Conservation (phyloP, 306 rosid genomes). For the Echinosophora koreensis region DNA sequence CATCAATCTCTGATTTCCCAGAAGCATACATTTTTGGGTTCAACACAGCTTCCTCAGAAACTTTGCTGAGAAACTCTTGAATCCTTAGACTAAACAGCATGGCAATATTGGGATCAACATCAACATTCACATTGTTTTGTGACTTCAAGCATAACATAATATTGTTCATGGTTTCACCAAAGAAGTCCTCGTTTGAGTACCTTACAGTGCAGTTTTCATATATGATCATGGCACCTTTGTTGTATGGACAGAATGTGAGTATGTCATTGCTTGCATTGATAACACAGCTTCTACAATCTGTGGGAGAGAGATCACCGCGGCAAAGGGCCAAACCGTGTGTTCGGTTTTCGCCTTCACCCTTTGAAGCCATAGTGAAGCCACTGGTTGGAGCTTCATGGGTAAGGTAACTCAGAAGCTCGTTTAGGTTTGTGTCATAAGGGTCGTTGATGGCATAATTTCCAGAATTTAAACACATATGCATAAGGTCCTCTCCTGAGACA, state of each 20-base stretch:
- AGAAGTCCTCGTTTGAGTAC: constrained; percentile 7
- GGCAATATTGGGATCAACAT: background rate
- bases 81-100: background rate
- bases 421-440: constrained; percentile 25
- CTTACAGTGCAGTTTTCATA: background rate
- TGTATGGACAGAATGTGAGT: background rate
- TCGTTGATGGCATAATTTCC: constrained; percentile 4
- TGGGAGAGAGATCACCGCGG: constrained; percentile 11
- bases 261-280: background rate
- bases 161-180: background rate
- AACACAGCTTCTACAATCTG: background rate
- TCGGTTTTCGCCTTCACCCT: constrained; percentile 19
- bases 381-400: constrained; percentile 1
- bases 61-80: background rate
- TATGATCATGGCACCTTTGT: background rate
- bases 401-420: constrained; percentile 3
- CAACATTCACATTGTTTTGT: background rate
- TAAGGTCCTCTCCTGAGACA: constrained; percentile 11
- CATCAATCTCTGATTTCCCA: constrained; percentile 14
- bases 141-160: background rate
- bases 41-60: background rate
- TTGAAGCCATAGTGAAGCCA: constrained; percentile 30
- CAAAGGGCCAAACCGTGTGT: background rate
- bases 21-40: constrained; percentile 17
- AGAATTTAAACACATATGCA: constrained; percentile 10